Conservation (phyloP, 192 early-diverging fungal species). For the Gigaspora rosea region DNA sequence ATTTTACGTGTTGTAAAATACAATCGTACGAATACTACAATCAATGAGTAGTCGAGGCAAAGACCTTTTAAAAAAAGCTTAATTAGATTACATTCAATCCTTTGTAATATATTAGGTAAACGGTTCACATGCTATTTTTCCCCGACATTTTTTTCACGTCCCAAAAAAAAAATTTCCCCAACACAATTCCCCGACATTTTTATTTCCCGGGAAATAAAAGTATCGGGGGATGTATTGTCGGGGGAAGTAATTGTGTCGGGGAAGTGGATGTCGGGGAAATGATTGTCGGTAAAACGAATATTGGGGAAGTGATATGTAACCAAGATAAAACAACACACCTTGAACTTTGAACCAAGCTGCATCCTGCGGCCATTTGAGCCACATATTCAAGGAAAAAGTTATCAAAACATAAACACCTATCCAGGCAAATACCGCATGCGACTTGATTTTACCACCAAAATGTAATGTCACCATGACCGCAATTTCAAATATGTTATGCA, state of each 20-base stretch:
- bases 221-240: too few relatives aligned
- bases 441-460: slow-evolving; percentile 38
- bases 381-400: slow-evolving; percentile 35
- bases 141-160: too few relatives aligned
- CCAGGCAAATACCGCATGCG: slow-evolving; percentile 36
- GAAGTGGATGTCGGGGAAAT: too few relatives aligned
- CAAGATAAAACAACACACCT: slow-evolving; percentile 27
- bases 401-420: slow-evolving; percentile 38
- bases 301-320: too few relatives aligned
- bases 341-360: slow-evolving; percentile 46
- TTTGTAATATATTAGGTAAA: neutral
- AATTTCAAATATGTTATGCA: slow-evolving; percentile 49
- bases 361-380: slow-evolving; percentile 41
- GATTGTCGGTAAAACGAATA: too few relatives aligned
- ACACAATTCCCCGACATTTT: too few relatives aligned
- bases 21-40: too few relatives aligned
- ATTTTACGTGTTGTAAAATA: too few relatives aligned
- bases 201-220: too few relatives aligned
- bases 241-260: too few relatives aligned
- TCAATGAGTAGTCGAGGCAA: neutral
- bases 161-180: too few relatives aligned
- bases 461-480: slow-evolving; percentile 43
- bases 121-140: too few relatives aligned
- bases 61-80: neutral
- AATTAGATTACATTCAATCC: neutral